These are phyloP conservation scores for Solanum medicagineum DNA, from an alignment of 257 asterid genomes.

Conservation along the genomic window DNA sequence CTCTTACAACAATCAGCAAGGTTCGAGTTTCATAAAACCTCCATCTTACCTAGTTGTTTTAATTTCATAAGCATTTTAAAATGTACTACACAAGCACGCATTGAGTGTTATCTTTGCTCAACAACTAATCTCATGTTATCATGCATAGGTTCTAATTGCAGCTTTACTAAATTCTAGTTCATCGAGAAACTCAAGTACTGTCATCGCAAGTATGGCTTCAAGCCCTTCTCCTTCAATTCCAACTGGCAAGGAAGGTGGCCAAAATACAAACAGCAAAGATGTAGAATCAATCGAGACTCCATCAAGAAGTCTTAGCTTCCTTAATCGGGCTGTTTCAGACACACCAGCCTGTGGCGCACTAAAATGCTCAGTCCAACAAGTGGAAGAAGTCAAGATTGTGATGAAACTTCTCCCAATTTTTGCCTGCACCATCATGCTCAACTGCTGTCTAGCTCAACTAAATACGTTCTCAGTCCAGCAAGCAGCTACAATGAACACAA, in stretches of 20 bases:
- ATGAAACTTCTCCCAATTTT: slow-evolving; percentile 71
- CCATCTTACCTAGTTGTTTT: not conserved
- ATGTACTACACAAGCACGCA: not conserved
- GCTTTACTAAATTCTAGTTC: slow-evolving; percentile 13
- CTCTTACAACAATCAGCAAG: slow-evolving; percentile 56
- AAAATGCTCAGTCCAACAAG: slow-evolving; percentile 23
- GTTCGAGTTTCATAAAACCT: not conserved
- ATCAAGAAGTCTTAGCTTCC: slow-evolving; percentile 14
- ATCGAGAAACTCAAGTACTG: slow-evolving; percentile 17
- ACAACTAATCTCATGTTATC: not conserved
- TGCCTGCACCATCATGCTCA: slow-evolving; percentile 74
- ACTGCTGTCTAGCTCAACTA: slow-evolving; percentile 85
- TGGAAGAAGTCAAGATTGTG: slow-evolving; percentile 76
- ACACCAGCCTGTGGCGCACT: not conserved
- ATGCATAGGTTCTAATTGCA: slow-evolving; percentile 24
- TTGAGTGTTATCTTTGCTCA: not conserved
- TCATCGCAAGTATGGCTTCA: slow-evolving; percentile 22
- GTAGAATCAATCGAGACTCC: slow-evolving; percentile 1
- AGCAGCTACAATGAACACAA: slow-evolving; percentile 88
- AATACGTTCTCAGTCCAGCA: slow-evolving; percentile 90
- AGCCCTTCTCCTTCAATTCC: slow-evolving; percentile 21
- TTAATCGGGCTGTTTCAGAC: slow-evolving; percentile 9
- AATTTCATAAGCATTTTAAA: not conserved
- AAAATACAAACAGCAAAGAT: not conserved
- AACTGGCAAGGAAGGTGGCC: not conserved